phyloP scores from a whole-genome alignment of 768 basidiomycete species.

The Phaeotremella skinneri region DNA sequence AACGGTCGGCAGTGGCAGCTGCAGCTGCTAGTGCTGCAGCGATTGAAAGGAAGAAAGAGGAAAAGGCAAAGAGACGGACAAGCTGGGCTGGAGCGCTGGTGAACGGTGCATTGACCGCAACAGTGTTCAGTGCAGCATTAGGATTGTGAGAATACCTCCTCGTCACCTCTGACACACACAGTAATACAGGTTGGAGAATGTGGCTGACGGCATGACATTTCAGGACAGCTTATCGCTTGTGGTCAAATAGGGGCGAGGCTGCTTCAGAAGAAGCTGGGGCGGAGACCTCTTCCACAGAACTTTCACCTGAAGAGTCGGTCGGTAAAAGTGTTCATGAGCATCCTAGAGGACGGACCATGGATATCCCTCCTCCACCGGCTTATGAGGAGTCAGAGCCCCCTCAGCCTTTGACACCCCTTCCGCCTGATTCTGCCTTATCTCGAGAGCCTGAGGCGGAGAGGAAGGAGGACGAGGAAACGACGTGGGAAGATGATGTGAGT shows the following conservation, averaged over 20 bases:
- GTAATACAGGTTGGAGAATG: neutral
- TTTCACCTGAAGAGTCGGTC: neutral
- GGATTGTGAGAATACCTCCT: constrained; percentile 16
- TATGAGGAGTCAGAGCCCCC: constrained; percentile 20
- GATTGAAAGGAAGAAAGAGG: neutral
- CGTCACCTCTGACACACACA: neutral
- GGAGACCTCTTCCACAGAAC: neutral
- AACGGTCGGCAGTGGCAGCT: neutral
- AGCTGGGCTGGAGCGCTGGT: constrained; percentile 14
- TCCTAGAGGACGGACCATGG: neutral
- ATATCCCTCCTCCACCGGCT: constrained; percentile 19
- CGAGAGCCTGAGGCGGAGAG: too few species aligned
- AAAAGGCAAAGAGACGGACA: constrained; percentile 1
- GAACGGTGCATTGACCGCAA: constrained; percentile 11
- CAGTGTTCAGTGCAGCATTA: constrained; percentile 19
- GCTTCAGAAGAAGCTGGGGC: neutral
- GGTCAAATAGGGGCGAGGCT: constrained; percentile 10
- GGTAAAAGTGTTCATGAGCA: neutral
- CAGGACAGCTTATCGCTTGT: constrained; percentile 22
- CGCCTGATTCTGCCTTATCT: too few species aligned
- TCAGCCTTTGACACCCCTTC: too few species aligned
- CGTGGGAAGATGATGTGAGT: constrained; percentile 8
- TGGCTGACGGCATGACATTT: neutral
- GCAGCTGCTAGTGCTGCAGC: neutral
- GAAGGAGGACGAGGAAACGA: constrained; percentile 2